Base-by-base conservation (phyloP, 2,329 filamentous ascomycete species). In the Ascosphaera pollenicola region DNA sequence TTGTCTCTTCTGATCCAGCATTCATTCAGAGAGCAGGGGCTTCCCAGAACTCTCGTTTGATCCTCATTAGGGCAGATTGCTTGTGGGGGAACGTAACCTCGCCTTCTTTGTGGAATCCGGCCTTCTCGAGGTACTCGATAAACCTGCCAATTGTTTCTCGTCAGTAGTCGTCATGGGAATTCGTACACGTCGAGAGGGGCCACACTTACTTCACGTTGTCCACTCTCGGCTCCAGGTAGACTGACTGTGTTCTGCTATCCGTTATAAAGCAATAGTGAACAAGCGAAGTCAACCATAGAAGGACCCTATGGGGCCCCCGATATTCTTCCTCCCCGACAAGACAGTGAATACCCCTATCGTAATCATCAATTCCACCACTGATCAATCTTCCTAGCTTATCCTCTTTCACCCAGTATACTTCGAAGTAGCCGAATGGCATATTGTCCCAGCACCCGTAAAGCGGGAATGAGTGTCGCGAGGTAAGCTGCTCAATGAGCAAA, bases 371-470 rank as follows among this genome's bases (percentile, higher is more conserved):
- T 3, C 70, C 67, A 17, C 67, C 67, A 0, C 54, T 74, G 3
- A 91, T 57, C 45, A 82, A 66, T 37, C 66, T 69, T 0, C 81
- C 83, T 1, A 98, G 55, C 0, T 65, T 61, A 51, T 95, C 89
- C 54, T 98, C 89, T 51, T 92, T 93, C 3, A 89, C 83, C 87
- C 89, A 98, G 60, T 98, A 98, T 26, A 98, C 69, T 61, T 98
- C 89, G 53, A 98, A 94, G 54, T 91, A 98, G 0, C 84, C 89
- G 59, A 95, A 98, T 0, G 87, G 87, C 43, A 87, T 78, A 8
- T 83, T 85, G 48, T 95, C 83, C 81, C 87, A 98, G 53, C 84
- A 76, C 1, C 81, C 89, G 43, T 95, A 87, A 0, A 77, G 83
- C 0, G 89, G 89, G 56, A 95, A 93, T 7, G 76, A 83, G 56